phyloP scores from a whole-genome alignment of 225 moss, liverwort and hornwort genomes.

The Bryoerythrophyllum caledonicum region DNA sequence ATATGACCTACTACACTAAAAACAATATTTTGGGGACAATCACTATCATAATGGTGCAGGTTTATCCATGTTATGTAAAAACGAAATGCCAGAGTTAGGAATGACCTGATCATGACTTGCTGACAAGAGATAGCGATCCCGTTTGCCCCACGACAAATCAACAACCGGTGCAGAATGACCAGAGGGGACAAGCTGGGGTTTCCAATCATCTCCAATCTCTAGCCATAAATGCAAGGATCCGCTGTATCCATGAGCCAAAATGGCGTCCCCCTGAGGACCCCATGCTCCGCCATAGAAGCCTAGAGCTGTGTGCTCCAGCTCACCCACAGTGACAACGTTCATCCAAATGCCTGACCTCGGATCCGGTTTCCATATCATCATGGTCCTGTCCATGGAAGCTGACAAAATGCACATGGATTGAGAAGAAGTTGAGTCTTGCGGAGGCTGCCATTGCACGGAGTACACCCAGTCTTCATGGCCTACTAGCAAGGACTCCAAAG shows the following conservation, averaged over 20 bases:
- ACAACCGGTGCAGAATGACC: conserved; percentile 88
- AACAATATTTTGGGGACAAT: no score
- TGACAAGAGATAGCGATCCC: conserved; percentile 78
- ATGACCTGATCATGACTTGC: conserved; percentile 93
- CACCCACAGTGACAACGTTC: conserved; percentile 95
- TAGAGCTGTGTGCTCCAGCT: conserved; percentile 86
- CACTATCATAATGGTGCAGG: no score
- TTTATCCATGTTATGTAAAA: neutral
- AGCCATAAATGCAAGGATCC: conserved; percentile 91
- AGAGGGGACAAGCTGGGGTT: conserved; percentile 81
- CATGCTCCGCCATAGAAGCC: conserved; percentile 94
- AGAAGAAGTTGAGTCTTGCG: conserved; percentile 32
- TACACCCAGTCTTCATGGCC: conserved; percentile 99
- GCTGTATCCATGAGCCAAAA: conserved; percentile 91
- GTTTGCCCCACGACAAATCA: conserved; percentile 81
- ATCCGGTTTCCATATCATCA: conserved; percentile 98
- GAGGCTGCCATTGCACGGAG: conserved; percentile 88
- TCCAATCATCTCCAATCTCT: conserved; percentile 72
- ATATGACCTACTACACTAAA: no score
- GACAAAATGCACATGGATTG: conserved; percentile 77
- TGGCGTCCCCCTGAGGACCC: conserved; percentile 77
- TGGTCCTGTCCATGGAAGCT: conserved; percentile 97
- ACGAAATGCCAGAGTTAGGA: neutral
- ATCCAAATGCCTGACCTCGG: conserved; percentile 84
- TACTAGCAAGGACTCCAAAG: conserved; percentile 79